A percentile compares a stretch with the other conserved stretches of the same genome.
phyloP scores from a whole-genome alignment of 495 filamentous ascomycete species.

The Penicillium salamii region DNA sequence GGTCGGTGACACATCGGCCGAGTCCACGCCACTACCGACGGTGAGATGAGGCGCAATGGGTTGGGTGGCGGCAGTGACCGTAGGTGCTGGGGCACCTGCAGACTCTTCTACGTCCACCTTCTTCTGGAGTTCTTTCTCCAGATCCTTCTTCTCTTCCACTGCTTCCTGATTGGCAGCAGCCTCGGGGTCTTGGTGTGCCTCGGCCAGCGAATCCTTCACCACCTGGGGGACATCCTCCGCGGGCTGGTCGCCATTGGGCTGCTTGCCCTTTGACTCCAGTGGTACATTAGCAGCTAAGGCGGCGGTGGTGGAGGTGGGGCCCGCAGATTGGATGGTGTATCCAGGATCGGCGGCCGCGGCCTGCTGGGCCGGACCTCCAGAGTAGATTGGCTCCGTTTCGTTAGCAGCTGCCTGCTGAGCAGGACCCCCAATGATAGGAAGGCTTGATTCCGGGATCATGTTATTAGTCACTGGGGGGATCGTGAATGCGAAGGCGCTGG shows the following conservation, averaged over 20 bases:
- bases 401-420: slow-evolving; percentile 16
- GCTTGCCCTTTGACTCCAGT: slow-evolving; percentile 56
- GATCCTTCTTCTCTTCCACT: slow-evolving; percentile 73
- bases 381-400: slow-evolving; percentile 5
- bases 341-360: slow-evolving; percentile 42
- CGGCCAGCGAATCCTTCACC: slow-evolving; percentile 69
- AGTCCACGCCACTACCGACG: slow-evolving; percentile 21
- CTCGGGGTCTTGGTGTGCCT: slow-evolving; percentile 64
- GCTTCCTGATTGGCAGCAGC: slow-evolving; percentile 64
- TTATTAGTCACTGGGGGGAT: slow-evolving; percentile 61
- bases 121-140: slow-evolving; percentile 66
- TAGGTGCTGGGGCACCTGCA: slow-evolving; percentile 52
- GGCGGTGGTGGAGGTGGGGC: slow-evolving; percentile 68
- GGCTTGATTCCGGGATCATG: slow-evolving; percentile 82
- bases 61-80: slow-evolving; percentile 41
- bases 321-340: slow-evolving; percentile 64
- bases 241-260: slow-evolving; percentile 37
- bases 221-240: slow-evolving; percentile 61
- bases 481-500: slow-evolving; percentile 48
- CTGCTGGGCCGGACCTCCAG: slow-evolving; percentile 27
- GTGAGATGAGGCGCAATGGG: slow-evolving; percentile 38
- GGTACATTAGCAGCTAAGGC: slow-evolving; percentile 69
- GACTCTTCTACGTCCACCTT: slow-evolving; percentile 49
- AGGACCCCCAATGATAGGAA: slow-evolving; percentile 64
- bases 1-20: slow-evolving; percentile 43